Evolutionary conservation across 768 basidiomycete species (phyloP).

Genomic region (Austroboletus festivus): DNA sequence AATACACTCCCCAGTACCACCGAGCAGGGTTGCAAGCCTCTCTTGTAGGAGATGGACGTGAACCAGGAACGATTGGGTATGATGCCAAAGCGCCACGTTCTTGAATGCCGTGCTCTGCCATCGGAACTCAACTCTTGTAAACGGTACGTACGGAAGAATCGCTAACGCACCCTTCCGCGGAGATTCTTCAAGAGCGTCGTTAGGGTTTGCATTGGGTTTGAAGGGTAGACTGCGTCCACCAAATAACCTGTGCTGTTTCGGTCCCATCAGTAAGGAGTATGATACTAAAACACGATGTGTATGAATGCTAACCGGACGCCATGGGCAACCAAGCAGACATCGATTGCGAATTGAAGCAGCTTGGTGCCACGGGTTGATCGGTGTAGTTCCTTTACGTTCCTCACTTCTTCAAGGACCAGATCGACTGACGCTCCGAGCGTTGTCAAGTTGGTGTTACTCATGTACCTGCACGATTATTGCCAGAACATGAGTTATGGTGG

Average conservation of each 20-base stretch:
- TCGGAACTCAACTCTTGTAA: neutral
- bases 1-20: neutral
- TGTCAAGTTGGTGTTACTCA: neutral
- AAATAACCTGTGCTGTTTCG: slow-evolving; percentile 41
- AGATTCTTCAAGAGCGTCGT: slow-evolving; percentile 37
- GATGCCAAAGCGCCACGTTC: slow-evolving; percentile 43
- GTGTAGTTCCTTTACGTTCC: slow-evolving; percentile 5
- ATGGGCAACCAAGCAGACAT: slow-evolving; percentile 42
- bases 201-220: slow-evolving; percentile 34
- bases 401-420: slow-evolving; percentile 16
- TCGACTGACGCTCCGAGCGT: slow-evolving; percentile 17
- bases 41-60: slow-evolving; percentile 31
- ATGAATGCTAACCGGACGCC: slow-evolving; percentile 37
- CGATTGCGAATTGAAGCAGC: slow-evolving; percentile 34
- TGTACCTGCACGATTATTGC: too few species aligned
- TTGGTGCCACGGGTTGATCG: slow-evolving; percentile 7
- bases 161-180: slow-evolving; percentile 34
- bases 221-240: slow-evolving; percentile 43
- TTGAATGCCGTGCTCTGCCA: slow-evolving; percentile 33
- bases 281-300: neutral
- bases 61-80: slow-evolving; percentile 57
- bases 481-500: too few species aligned
- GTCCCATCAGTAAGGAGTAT: neutral
- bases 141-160: slow-evolving; percentile 4
- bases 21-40: slow-evolving; percentile 7